phyloP scores from a whole-genome alignment of 371 early-diverging fungal genomes.

The Mortierella sp. region DNA sequence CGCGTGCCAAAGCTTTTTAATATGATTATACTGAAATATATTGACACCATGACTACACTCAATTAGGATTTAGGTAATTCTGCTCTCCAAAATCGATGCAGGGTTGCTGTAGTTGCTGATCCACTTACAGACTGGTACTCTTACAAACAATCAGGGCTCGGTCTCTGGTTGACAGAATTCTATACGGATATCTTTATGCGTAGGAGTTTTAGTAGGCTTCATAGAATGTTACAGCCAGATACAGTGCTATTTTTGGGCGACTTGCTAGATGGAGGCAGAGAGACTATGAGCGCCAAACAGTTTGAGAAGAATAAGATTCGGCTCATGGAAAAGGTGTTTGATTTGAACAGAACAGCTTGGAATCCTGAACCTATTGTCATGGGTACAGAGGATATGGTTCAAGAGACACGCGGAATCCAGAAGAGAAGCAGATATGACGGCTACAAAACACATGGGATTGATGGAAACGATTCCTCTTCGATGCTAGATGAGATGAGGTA shows the following conservation, averaged over 20 bases:
- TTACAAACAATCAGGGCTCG: conserved; percentile 64
- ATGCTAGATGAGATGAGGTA: not conserved
- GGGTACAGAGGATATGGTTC: conserved; percentile 2
- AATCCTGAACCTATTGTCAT: conserved; percentile 18
- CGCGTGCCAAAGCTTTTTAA: no score
- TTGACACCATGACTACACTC: no score
- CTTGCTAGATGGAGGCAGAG: conserved; percentile 88
- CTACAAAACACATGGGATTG: not conserved
- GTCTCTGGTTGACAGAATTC: conserved; percentile 70
- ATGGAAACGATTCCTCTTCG: not conserved
- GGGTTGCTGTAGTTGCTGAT: conserved; percentile 80
- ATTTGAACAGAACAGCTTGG: conserved; percentile 18
- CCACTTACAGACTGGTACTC: conserved; percentile 92
- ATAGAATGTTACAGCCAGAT: conserved; percentile 65
- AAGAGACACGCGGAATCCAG: not conserved
- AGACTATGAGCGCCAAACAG: conserved; percentile 73
- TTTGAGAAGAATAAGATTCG: conserved; percentile 47
- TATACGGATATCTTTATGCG: conserved; percentile 88
- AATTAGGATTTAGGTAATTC: not conserved
- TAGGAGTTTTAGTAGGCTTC: conserved; percentile 75
- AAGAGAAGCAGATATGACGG: not conserved
- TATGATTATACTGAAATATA: no score
- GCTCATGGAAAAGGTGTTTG: conserved; percentile 28
- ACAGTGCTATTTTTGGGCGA: conserved; percentile 87
- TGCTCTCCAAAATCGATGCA: conserved; percentile 7